Base-by-base conservation (phyloP, 768 basidiomycete genomes). In the Phallus indusiatus region DNA sequence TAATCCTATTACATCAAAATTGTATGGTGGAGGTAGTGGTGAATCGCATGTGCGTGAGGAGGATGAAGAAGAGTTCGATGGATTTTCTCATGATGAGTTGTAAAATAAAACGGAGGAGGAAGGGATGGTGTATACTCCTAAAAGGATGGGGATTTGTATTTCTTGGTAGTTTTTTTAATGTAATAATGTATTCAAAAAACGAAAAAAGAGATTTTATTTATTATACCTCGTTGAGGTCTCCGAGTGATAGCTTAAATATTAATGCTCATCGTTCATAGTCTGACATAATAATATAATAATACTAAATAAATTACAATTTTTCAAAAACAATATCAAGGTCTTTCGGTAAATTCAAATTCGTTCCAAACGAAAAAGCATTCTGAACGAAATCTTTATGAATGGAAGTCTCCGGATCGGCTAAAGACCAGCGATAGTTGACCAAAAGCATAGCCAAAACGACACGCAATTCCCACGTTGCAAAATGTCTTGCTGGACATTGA, bases 1-100 rank as follows among this genome's bases (percentile, higher is more conserved):
- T 53, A 80, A 81, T 70, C 93, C 93, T 55, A 93, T 94, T 72
- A 90, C 91, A 56, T 81, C 82, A 68, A 91, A 93, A 74, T 73
- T 92, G 54, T 90, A 89, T 70, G 69, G 73, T 37, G 72, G 74
- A 34, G 79, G 74, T 46, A 17, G 74, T 2, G 28, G 28, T 28
- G 71, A 63, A 37, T 69, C 63, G 8, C 42, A 42, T 42, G 63
- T 63, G 5, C 63, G 55, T 21, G 68, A 53, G 12, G 77, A 76
- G n/a, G 78, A 76, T 5, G 76, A 79, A 52, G 74, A 73, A 33
- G 70, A 76, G 34, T 73, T 73, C 28, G 71, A 76, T 11, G 71
- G 67, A 61, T 71, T 67, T 60, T 75, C 76, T 21, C 81, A 82
- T 68, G 81, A 82, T 60, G 81, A 82, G 70, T 72, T 83, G 67